phyloP scores from a whole-genome alignment of 306 rosid species.

The Vigna hirtella region DNA sequence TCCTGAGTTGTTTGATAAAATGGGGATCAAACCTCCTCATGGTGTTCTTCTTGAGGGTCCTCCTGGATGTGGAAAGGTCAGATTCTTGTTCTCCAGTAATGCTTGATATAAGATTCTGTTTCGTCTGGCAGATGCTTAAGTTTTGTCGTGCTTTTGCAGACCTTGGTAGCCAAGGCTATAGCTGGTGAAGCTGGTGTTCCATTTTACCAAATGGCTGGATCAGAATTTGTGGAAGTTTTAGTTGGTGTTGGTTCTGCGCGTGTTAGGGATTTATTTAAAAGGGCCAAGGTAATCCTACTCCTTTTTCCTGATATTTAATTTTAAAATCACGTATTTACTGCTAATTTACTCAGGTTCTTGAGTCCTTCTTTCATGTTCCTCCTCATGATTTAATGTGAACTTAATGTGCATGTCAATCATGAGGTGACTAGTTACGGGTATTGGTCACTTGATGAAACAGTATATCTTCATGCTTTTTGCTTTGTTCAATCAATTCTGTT shows the following conservation, averaged over 20 bases:
- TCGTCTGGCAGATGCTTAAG: slow-evolving; percentile 25
- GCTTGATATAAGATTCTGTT: slow-evolving; percentile 30
- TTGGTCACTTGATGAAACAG: slow-evolving; percentile 1
- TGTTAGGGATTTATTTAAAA: slow-evolving; percentile 91
- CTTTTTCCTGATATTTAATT: slow-evolving; percentile 37
- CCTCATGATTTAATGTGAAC: slow-evolving; percentile 27
- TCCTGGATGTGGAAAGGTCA: slow-evolving; percentile 99
- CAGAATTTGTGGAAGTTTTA: slow-evolving; percentile 97
- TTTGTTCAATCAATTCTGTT: slow-evolving; percentile 35
- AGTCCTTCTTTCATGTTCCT: slow-evolving; percentile 38
- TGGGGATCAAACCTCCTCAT: slow-evolving; percentile 98
- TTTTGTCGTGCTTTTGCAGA: slow-evolving; percentile 61
- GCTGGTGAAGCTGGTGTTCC: slow-evolving; percentile 99
- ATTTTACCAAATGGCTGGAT: slow-evolving; percentile 99
- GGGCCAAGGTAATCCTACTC: slow-evolving; percentile 85
- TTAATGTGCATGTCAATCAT: slow-evolving; percentile 21
- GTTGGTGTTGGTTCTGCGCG: slow-evolving; percentile 99
- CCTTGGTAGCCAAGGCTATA: slow-evolving; percentile 98
- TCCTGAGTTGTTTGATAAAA: slow-evolving; percentile 93
- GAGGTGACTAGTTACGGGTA: slow-evolving; percentile 31
- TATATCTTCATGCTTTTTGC: slow-evolving; percentile 30
- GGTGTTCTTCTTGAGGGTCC: slow-evolving; percentile 99
- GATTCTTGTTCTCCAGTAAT: slow-evolving; percentile 48
- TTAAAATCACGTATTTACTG: slow-evolving; percentile 37
- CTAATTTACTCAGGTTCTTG: slow-evolving; percentile 35